Evolutionary conservation across 2,329 filamentous ascomycete species (phyloP), one percentile per base, ranked within the genome.

Genomic region (Diplocarpon rosae): DNA sequence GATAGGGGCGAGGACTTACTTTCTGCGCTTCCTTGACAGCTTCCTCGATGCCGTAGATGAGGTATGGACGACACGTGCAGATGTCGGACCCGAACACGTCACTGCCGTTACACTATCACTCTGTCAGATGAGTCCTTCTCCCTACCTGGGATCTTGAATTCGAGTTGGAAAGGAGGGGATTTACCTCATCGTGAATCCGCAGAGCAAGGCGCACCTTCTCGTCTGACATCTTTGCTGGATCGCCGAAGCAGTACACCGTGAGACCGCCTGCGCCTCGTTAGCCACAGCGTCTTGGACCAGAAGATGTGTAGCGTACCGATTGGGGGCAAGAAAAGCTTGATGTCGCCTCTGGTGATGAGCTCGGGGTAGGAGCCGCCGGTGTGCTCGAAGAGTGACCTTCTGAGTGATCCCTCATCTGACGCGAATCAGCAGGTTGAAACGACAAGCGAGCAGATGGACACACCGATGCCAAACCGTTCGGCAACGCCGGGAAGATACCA

Each of bases 21-120:
- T 50, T 87, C 63, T 96, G 92, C 10, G 92, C 92, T 66, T 96
- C 88, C 60, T 93, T 95, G 56, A 98, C 90, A 11, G 92, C 92
- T 65, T 98, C 92, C 60, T 95, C 88, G 50, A 98, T 93, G 49
- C 92, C 92, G 62, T 93, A 96, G 60, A 94, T 93, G 46, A 96
- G 78, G 63, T 96, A 96, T 13, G 92, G 92, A 45, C 86, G 77
- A 65, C 90, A 96, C 10, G 92, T 96, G 68, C 92, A 96, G 59
- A 96, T 98, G 63, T 98, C 92, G 15, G 88, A 95, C 48, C 90
- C 88, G 63, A 96, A 98, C 35, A 96, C 92, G 66, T 98, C 92
- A 62, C 85, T 93, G 46, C 92, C 92, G 61, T 96, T 96, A 67
- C 92, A 96, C 56, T 85, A 34, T 44, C 10, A 35, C 37, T 12